A percentile compares a stretch with the other conserved stretches of the same genome.
Evolutionary conservation across 2,329 filamentous ascomycete species (phyloP).

Genomic region (Lanzia echinophila): DNA sequence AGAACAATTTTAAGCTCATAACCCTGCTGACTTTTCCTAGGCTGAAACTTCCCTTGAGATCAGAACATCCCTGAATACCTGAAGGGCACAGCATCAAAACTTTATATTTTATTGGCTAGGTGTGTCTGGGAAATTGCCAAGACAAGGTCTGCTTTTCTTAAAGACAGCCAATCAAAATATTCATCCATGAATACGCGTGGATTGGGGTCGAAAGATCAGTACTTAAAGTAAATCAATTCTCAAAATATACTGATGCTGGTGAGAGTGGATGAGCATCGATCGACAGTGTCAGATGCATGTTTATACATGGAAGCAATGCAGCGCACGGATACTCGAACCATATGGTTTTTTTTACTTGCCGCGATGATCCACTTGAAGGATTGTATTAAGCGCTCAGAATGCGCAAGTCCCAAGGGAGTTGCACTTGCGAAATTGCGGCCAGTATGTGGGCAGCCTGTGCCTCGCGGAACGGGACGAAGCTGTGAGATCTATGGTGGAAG

Average conservation of each 20-base stretch:
- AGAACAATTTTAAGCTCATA: too few species aligned
- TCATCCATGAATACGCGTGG: not conserved
- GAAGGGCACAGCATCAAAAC: not conserved
- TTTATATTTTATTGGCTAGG: not conserved
- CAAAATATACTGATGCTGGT: not conserved
- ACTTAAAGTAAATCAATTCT: not conserved
- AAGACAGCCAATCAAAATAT: not conserved
- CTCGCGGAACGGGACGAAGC: constrained; percentile 8
- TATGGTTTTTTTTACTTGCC: not conserved
- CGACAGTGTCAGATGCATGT: not conserved
- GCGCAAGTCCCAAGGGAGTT: not conserved
- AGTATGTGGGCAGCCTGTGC: constrained; percentile 4
- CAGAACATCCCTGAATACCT: not conserved
- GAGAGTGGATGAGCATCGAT: not conserved
- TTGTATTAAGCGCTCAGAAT: constrained; percentile 3
- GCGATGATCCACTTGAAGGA: not conserved
- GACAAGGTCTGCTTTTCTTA: not conserved
- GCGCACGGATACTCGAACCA: too few species aligned
- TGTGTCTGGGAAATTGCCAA: not conserved
- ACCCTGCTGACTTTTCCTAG: not conserved
- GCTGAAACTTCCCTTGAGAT: not conserved
- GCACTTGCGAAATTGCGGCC: not conserved
- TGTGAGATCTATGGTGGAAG: constrained; percentile 1
- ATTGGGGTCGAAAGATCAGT: not conserved
- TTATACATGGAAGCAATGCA: not conserved